phyloP scores from a whole-genome alignment of 1,139 yeast species.

The Zygosaccharomyces pseudobailii region DNA sequence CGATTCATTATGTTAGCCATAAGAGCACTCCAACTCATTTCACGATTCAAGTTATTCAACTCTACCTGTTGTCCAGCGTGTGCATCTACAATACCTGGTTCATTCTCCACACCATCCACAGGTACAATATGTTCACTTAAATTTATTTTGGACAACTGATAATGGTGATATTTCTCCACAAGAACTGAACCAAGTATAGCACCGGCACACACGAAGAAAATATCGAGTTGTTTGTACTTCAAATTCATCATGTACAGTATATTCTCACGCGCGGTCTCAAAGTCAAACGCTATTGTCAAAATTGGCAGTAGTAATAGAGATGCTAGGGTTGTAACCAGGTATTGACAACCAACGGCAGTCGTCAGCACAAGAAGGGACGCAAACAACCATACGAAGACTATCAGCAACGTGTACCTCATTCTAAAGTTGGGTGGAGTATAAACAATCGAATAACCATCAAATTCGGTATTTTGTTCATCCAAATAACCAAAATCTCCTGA shows the following conservation, averaged over 20 bases:
- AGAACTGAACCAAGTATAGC: constrained; percentile 18
- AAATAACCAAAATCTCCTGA: constrained; percentile 51
- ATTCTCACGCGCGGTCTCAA: constrained; percentile 1
- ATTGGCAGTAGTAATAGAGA: constrained; percentile 10
- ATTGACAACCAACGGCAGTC: constrained; percentile 36
- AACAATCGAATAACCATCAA: constrained; percentile 66
- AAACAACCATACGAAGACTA: constrained; percentile 65
- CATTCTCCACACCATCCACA: constrained; percentile 5
- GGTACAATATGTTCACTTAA: constrained; percentile 12
- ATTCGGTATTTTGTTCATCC: constrained; percentile 44
- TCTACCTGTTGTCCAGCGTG: constrained; percentile 1
- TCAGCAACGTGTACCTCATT: constrained; percentile 50
- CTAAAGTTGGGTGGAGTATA: constrained; percentile 82
- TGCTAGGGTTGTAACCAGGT: constrained; percentile 38
- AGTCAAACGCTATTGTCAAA: constrained; percentile 3
- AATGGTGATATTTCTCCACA: constrained; percentile 18
- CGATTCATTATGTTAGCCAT: constrained; percentile 7
- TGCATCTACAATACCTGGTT: constrained; percentile 2
- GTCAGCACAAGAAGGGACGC: constrained; percentile 49
- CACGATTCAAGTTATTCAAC: constrained; percentile 4
- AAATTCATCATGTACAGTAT: constrained; percentile 3
- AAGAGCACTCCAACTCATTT: constrained; percentile 5
- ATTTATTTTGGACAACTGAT: constrained; percentile 13
- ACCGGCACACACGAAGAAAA: constrained; percentile 24
- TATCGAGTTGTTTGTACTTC: constrained; percentile 16